Percentiles rank a stretch among this genome's conserved stretches.
phyloP scores from a whole-genome alignment of 2,329 filamentous ascomycete genomes.

The Paecilomyces niveus region DNA sequence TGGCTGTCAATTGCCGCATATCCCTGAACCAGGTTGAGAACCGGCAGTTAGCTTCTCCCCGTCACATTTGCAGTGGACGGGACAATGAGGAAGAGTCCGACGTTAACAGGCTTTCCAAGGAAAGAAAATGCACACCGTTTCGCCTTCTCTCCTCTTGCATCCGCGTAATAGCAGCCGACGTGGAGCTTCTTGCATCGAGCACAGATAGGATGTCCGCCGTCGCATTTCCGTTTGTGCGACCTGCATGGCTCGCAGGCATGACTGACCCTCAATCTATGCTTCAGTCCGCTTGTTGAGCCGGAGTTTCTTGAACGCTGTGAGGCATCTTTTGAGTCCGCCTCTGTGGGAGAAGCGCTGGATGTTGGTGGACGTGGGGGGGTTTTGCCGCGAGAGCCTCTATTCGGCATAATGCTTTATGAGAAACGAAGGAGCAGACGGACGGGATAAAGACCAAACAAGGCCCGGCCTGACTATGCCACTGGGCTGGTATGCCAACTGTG shows the following conservation, averaged over 20 bases:
- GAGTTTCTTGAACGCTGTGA: neutral
- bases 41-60: neutral
- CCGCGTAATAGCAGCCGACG: neutral
- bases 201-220: neutral
- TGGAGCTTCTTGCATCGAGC: neutral
- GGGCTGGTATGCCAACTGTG: neutral
- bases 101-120: neutral
- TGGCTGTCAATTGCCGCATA: neutral
- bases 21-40: neutral
- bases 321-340: neutral
- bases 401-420: neutral
- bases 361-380: neutral
- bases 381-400: neutral
- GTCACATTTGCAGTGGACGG: neutral
- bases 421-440: neutral
- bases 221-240: neutral
- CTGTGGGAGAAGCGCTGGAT: neutral
- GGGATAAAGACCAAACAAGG: neutral
- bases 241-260: neutral
- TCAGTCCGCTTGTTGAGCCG: neutral
- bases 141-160: neutral
- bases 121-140: neutral
- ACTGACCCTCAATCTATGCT: neutral
- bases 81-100: neutral
- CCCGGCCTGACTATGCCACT: neutral